These are phyloP conservation scores for Penicillium sp. DNA, from an alignment of 2,329 filamentous ascomycete genomes.

Conservation along the genomic window DNA sequence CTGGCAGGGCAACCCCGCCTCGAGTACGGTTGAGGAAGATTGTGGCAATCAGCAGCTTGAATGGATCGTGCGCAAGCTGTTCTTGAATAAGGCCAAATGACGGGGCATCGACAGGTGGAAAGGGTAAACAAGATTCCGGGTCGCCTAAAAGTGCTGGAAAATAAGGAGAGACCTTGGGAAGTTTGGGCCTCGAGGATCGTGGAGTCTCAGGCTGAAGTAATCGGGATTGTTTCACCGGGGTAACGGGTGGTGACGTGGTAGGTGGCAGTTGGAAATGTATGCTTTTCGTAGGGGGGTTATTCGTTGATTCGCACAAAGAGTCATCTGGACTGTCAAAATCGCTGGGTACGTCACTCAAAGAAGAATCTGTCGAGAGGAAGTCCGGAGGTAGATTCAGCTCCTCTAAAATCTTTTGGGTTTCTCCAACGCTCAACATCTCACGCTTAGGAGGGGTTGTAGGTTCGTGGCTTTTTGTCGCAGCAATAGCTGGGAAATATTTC, in stretches of 20 bases:
- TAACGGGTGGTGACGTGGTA: not conserved
- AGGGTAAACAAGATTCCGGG: constrained; percentile 51
- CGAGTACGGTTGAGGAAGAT: constrained; percentile 82
- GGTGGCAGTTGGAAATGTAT: not conserved
- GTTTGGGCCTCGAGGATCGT: constrained; percentile 19
- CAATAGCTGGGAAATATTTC: constrained; percentile 29
- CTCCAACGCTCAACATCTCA: constrained; percentile 10
- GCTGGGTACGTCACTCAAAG: constrained; percentile 35
- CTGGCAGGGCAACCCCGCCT: constrained; percentile 70
- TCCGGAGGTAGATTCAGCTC: constrained; percentile 15
- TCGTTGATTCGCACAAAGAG: not conserved
- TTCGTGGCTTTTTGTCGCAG: not conserved
- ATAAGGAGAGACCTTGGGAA: constrained; percentile 42
- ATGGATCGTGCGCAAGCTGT: constrained; percentile 69
- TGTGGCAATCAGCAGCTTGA: constrained; percentile 75
- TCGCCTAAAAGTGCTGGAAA: constrained; percentile 37
- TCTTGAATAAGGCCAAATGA: constrained; percentile 83
- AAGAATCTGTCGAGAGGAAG: constrained; percentile 34
- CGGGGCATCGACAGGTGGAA: constrained; percentile 63
- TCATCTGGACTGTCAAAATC: constrained; percentile 23
- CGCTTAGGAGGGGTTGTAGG: not conserved
- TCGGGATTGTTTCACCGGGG: constrained; percentile 2
- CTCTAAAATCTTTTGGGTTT: constrained; percentile 13
- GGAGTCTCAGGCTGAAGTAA: constrained; percentile 6
- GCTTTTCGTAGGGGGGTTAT: not conserved